phyloP scores from a whole-genome alignment of 768 basidiomycete genomes.

The Tubosaeta sp. region DNA sequence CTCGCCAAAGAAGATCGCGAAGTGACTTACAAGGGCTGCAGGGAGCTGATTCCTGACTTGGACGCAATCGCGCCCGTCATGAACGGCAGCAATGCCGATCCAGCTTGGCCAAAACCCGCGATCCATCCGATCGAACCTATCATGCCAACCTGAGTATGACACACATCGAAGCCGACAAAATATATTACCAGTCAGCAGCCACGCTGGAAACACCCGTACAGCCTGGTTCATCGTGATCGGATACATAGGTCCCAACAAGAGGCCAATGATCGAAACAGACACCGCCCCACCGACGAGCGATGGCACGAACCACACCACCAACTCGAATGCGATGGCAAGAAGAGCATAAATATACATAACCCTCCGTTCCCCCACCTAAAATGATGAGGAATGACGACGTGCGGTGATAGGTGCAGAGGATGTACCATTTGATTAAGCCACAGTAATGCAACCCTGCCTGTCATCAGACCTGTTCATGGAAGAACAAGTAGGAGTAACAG shows the following conservation, averaged over 20 bases:
- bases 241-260: conserved; percentile 50
- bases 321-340: conserved; percentile 51
- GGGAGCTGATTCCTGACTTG: conserved; percentile 45
- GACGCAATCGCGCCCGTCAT: conserved; percentile 66
- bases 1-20: not conserved
- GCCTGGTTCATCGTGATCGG: conserved; percentile 66
- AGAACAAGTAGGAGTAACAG: not conserved
- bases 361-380: conserved; percentile 50
- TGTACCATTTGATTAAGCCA: conserved; percentile 52
- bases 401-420: not conserved
- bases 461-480: conserved; percentile 44
- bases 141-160: not conserved
- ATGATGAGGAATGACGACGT: not conserved
- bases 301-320: conserved; percentile 56
- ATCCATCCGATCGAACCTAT: conserved; percentile 63
- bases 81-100: conserved; percentile 69
- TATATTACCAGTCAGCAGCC: conserved; percentile 50
- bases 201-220: conserved; percentile 62
- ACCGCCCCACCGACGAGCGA: conserved; percentile 51
- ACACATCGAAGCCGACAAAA: not conserved
- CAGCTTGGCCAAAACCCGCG: conserved; percentile 65
- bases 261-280: conserved; percentile 52
- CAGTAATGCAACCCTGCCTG: conserved; percentile 51
- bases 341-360: conserved; percentile 49
- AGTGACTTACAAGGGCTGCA: conserved; percentile 34